phyloP scores from a whole-genome alignment of 148 eudicot genomes.

The Agrostemma githago region DNA sequence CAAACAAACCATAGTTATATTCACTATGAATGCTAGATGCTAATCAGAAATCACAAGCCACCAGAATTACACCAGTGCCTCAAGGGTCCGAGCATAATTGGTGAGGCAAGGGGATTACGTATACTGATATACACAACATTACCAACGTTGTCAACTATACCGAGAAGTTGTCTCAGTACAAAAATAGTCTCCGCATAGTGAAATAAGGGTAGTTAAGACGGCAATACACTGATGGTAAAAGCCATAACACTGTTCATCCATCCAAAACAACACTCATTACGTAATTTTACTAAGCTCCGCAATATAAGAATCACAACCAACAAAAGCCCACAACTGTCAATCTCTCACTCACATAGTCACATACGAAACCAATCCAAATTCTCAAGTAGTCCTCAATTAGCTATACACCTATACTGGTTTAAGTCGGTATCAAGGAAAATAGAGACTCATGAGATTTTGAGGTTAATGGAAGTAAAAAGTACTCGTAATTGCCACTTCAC shows the following conservation, averaged over 20 bases:
- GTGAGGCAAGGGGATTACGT: neutral
- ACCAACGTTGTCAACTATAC: neutral
- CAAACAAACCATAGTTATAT: neutral
- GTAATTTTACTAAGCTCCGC: neutral
- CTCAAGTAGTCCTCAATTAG: neutral
- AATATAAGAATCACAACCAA: too few species aligned
- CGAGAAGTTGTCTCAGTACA: neutral
- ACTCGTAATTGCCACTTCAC: neutral
- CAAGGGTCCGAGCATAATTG: neutral
- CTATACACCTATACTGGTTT: neutral
- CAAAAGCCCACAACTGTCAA: neutral
- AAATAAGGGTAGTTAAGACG: conserved; percentile 2
- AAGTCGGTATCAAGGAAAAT: neutral
- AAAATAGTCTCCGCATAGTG: neutral
- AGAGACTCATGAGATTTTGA: neutral
- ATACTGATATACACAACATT: neutral
- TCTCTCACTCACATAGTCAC: conserved; percentile 7
- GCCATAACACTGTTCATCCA: neutral
- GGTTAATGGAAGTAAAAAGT: neutral
- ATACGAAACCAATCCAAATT: neutral
- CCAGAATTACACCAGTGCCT: neutral
- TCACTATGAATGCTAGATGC: neutral
- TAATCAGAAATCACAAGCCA: neutral
- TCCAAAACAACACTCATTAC: neutral
- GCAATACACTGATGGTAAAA: neutral